Base-by-base conservation (phyloP, 2,329 filamentous ascomycete species). In the Xylariaceae sp. region DNA sequence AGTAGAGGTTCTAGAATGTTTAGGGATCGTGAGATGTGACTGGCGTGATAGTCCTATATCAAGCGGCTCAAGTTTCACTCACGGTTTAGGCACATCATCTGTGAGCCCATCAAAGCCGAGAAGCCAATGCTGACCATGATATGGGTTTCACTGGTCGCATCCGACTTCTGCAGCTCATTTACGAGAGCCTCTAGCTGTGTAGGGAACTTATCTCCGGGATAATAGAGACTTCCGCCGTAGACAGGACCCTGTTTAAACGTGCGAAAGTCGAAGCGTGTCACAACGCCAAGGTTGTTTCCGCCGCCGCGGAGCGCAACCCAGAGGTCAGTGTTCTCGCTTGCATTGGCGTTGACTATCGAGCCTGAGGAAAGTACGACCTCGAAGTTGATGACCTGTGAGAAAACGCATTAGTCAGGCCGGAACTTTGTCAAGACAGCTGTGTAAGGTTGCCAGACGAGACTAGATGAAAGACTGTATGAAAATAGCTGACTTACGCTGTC, bases 221-320 rank as follows among this genome's bases (percentile, higher is more conserved):
- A 47, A 18, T 22, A 47, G 11, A 47, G 35, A 17, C 39, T 41
- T 35, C 45, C 45, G 14, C 17, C 35, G 17, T 41, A 47, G 22
- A 47, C 40, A 17, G 35, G 36, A 15, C 30, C 38, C 31, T 47
- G 45, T 38, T 47, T 35, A 17, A 47, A 47, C 18, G 45, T 47
- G 19, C 45, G 45, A 32, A 47, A 15, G 31, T 47, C 45, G 32
- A 47, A 47, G 27, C 45, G 45, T 15, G 45, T 47, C 22, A 47
- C 38, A 5, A 42, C 15, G 18, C 39, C 48, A 15, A 54, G 32
- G 41, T 52, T 54, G 51, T 67, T 71, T 18, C 66, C 62, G 22
- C 73, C 73, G 9, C 73, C 74, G 14, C 69, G 67, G 4, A 75
- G 60, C 1, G 72, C 72, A 43, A 63, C 64, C 58, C 63, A 76